Evolutionary conservation across 2,329 filamentous ascomycete species (phyloP).

Genomic region (Dendryphion nanum): DNA sequence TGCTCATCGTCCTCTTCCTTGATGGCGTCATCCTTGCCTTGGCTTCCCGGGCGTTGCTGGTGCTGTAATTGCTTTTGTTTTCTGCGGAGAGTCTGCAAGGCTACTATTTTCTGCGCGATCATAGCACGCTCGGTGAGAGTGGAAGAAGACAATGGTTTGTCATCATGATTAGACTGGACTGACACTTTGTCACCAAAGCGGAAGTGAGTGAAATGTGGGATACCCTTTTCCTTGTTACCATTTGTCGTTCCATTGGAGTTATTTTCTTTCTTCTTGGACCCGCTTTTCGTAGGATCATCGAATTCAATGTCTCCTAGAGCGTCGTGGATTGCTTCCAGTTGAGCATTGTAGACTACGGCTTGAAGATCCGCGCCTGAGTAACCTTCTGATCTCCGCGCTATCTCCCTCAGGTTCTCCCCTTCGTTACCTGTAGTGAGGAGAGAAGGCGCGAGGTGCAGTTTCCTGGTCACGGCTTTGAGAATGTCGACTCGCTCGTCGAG

Average conservation of each 20-base stretch:
- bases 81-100: conserved; percentile 70
- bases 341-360: conserved; percentile 91
- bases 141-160: conserved; percentile 50
- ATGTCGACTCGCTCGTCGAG: conserved; percentile 84
- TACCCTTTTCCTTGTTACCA: conserved; percentile 17
- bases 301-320: conserved; percentile 64
- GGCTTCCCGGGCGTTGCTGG: conserved; percentile 16
- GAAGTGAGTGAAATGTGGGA: conserved; percentile 61
- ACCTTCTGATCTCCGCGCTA: conserved; percentile 78
- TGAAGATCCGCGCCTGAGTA: conserved; percentile 95
- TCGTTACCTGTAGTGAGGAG: conserved; percentile 49
- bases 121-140: conserved; percentile 72
- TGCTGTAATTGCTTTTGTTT: conserved; percentile 57
- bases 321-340: conserved; percentile 95
- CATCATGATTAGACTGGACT: conserved; percentile 37
- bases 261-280: conserved; percentile 34
- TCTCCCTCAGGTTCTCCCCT: conserved; percentile 58
- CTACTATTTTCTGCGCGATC: conserved; percentile 77
- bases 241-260: conserved; percentile 11
- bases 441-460: conserved; percentile 70
- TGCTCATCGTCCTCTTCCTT: conserved; percentile 24
- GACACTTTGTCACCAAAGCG: conserved; percentile 63
- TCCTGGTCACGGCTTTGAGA: conserved; percentile 75
- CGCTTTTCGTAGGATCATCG: conserved; percentile 25
- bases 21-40: conserved; percentile 17